Evolutionary conservation across 2,329 filamentous ascomycete species (phyloP).

Genomic region (Fusarium musae): DNA sequence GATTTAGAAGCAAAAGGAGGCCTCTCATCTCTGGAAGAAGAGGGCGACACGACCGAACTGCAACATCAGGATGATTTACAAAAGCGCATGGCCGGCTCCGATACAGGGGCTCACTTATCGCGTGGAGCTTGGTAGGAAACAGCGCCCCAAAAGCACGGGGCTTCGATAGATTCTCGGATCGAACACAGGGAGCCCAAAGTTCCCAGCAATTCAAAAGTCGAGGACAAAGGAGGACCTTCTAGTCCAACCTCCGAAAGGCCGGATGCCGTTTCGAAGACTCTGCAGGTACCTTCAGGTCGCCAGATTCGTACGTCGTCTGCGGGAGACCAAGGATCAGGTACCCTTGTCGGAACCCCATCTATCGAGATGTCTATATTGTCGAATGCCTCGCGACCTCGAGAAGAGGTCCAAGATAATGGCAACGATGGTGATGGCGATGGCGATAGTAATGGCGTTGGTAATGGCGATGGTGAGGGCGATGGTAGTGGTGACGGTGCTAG

Average conservation of each 20-base stretch:
- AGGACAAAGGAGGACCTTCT: not conserved
- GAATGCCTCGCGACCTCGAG: too few relatives aligned
- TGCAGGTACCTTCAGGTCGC: not conserved
- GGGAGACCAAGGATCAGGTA: not conserved
- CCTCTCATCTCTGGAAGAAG: not conserved
- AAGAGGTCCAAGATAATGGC: not conserved
- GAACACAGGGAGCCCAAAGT: not conserved
- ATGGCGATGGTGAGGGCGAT: not conserved
- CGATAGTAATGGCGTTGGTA: not conserved
- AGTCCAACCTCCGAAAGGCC: not conserved
- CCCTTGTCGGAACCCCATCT: not conserved
- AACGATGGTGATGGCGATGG: not conserved
- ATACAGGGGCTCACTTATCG: not conserved
- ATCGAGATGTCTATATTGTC: too few relatives aligned
- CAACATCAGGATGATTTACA: not conserved
- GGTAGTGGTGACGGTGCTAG: not conserved
- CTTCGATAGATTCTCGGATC: not conserved
- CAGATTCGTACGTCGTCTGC: not conserved
- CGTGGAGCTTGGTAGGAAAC: not conserved
- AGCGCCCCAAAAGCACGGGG: not conserved
- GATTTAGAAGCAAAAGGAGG: not conserved
- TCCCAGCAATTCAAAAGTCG: not conserved
- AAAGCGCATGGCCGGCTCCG: not conserved
- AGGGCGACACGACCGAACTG: not conserved
- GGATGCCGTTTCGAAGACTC: not conserved